phyloP scores from a whole-genome alignment of 2,329 filamentous ascomycete species.

The Xylaria polymorpha region DNA sequence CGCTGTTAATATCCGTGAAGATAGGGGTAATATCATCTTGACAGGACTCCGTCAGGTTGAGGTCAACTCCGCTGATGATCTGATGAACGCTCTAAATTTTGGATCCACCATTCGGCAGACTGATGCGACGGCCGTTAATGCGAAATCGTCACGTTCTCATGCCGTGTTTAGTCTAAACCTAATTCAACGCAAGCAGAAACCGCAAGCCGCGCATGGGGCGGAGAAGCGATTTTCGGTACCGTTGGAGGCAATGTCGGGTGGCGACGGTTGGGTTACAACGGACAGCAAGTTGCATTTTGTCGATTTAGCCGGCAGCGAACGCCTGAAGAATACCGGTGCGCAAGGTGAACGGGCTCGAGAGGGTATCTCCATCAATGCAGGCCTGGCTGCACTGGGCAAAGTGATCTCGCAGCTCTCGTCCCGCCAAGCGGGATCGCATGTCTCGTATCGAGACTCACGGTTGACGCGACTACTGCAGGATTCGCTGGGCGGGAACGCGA shows the following conservation, averaged over 20 bases:
- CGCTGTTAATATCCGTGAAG: conserved; percentile 91
- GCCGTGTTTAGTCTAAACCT: conserved; percentile 97
- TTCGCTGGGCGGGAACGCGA: conserved; percentile 94
- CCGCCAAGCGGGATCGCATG: conserved; percentile 85
- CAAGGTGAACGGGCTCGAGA: conserved; percentile 94
- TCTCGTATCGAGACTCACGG: conserved; percentile 98
- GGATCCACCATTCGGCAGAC: conserved; percentile 96
- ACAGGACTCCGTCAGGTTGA: conserved; percentile 89
- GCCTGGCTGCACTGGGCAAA: conserved; percentile 93
- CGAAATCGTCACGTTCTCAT: conserved; percentile 96
- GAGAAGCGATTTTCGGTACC: conserved; percentile 92
- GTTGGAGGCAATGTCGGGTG: conserved; percentile 78
- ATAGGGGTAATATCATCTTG: conserved; percentile 92
- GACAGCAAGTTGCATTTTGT: conserved; percentile 99
- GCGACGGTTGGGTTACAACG: conserved; percentile 78
- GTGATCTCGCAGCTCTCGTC: conserved; percentile 98
- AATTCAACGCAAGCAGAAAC: conserved; percentile 80
- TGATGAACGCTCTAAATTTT: conserved; percentile 89
- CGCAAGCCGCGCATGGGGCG: conserved; percentile 62
- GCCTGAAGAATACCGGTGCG: conserved; percentile 95
- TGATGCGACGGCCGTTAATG: conserved; percentile 96
- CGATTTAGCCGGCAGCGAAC: conserved; percentile 94
- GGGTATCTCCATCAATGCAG: conserved; percentile 98
- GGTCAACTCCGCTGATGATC: conserved; percentile 90
- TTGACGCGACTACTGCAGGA: conserved; percentile 95